These are phyloP conservation scores for Stygiomarasmius scandens DNA, from an alignment of 1,284 basidiomycete species.

Conservation along the genomic window DNA sequence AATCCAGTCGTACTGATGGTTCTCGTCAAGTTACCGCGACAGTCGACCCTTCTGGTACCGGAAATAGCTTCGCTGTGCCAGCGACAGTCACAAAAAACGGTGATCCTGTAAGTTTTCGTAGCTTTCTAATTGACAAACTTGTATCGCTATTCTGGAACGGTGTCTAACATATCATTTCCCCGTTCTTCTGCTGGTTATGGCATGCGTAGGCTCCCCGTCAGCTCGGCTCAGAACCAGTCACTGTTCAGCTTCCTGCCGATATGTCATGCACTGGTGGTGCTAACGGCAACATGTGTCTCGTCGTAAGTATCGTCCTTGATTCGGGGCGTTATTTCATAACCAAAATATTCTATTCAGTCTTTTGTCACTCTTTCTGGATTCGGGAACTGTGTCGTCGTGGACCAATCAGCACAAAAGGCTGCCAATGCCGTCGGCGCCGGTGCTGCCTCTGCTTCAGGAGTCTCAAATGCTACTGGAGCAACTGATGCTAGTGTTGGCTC, in stretches of 20 bases:
- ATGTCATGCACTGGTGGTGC: constrained; percentile 41
- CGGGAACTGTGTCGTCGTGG: constrained; percentile 43
- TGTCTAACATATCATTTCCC: too few relatives aligned
- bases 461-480: neutral
- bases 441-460: neutral
- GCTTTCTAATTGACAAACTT: neutral
- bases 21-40: constrained; percentile 26
- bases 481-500: constrained; percentile 3
- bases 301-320: constrained; percentile 1
- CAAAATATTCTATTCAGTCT: constrained; percentile 22
- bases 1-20: constrained; percentile 15
- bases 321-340: neutral
- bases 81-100: neutral
- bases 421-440: constrained; percentile 10
- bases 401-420: neutral
- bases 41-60: constrained; percentile 40
- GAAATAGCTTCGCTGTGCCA: constrained; percentile 34
- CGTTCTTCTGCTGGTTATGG: too few relatives aligned
- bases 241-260: constrained; percentile 37
- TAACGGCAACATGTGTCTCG: constrained; percentile 36
- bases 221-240: constrained; percentile 35
- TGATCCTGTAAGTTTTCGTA: constrained; percentile 23
- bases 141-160: neutral
- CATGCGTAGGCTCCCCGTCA: constrained; percentile 20
- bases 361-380: constrained; percentile 37